These are phyloP conservation scores for Mycosphaerella arachidis DNA, from an alignment of 2,329 filamentous ascomycete species.

Conservation along the genomic window DNA sequence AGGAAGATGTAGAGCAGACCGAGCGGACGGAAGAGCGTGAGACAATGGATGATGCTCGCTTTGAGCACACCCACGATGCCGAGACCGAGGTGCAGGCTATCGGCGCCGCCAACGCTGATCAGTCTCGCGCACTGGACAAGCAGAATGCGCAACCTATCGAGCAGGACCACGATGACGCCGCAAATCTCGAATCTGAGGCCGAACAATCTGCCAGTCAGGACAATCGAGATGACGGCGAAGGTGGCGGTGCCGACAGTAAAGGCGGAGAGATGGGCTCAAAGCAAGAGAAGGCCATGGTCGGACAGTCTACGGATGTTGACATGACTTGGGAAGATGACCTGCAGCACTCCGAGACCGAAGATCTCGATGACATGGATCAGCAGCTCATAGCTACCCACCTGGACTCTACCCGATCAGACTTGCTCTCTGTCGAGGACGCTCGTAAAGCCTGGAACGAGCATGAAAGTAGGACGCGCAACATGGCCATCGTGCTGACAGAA, in stretches of 20 bases:
- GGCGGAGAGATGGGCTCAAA: conserved; percentile 15
- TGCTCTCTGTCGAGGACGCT: conserved; percentile 47
- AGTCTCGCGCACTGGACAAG: conserved; percentile 79
- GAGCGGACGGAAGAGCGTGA: conserved; percentile 45
- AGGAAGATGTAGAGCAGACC: conserved; percentile 43
- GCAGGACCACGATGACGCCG: conserved; percentile 34
- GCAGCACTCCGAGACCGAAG: conserved; percentile 34
- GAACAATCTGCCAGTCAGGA: conserved; percentile 28
- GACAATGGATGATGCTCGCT: conserved; percentile 73
- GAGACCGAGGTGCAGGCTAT: conserved; percentile 86
- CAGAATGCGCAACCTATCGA: conserved; percentile 76
- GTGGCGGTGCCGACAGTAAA: conserved; percentile 7
- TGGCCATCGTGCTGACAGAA: conserved; percentile 85
- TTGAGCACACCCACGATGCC: conserved; percentile 85
- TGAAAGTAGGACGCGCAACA: conserved; percentile 75
- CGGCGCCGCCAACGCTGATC: conserved; percentile 81
- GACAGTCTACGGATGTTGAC: conserved; percentile 42
- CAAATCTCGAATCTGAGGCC: conserved; percentile 27
- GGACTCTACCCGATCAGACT: conserved; percentile 25
- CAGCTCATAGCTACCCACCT: conserved; percentile 73
- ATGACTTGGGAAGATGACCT: conserved; percentile 36
- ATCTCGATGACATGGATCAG: conserved; percentile 45
- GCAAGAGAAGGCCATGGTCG: conserved; percentile 40
- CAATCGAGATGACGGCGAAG: conserved; percentile 29
- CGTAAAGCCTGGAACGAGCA: conserved; percentile 79